phyloP scores from a whole-genome alignment of 495 filamentous ascomycete species.

The Darksidea phi region DNA sequence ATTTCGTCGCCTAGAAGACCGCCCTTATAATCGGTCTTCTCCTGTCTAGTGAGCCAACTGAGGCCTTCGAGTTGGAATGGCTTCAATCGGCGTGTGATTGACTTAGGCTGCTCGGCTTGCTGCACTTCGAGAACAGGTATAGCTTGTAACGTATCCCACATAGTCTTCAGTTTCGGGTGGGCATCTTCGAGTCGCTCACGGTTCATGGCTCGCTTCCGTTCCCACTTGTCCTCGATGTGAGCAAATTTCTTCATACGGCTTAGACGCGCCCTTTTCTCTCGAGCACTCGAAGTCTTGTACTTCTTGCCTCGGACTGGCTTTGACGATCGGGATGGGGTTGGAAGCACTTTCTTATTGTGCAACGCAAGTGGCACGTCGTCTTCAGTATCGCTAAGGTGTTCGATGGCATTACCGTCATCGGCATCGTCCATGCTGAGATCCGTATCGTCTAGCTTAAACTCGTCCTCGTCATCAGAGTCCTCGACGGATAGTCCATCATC shows the following conservation, averaged over 20 bases:
- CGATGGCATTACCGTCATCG: slow-evolving; percentile 6
- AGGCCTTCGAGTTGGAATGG: slow-evolving; percentile 91
- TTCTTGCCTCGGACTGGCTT: slow-evolving; percentile 1
- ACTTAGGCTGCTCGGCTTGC: slow-evolving; percentile 69
- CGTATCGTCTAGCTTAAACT: slow-evolving; percentile 10
- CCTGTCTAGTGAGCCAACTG: slow-evolving; percentile 89
- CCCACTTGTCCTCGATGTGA: slow-evolving; percentile 37
- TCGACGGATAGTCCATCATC: slow-evolving; percentile 5
- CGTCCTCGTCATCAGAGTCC: slow-evolving; percentile 17
- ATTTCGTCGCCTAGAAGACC: slow-evolving; percentile 94
- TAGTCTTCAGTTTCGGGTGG: slow-evolving; percentile 74
- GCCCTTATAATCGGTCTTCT: slow-evolving; percentile 78
- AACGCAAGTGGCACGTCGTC: slow-evolving; percentile 12
- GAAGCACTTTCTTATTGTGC: not conserved
- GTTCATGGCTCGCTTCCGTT: slow-evolving; percentile 48
- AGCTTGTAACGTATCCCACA: slow-evolving; percentile 76
- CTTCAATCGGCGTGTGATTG: slow-evolving; percentile 79
- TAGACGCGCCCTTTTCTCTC: slow-evolving; percentile 1
- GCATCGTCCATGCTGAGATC: slow-evolving; percentile 4
- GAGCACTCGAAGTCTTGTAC: not conserved
- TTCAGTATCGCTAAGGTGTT: slow-evolving; percentile 16
- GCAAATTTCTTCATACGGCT: slow-evolving; percentile 19
- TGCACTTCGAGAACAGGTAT: slow-evolving; percentile 64
- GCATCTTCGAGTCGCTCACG: slow-evolving; percentile 66
- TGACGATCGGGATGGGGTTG: not conserved